Conservation (phyloP, 495 filamentous ascomycete species). For the Xylaria bambusicola region DNA sequence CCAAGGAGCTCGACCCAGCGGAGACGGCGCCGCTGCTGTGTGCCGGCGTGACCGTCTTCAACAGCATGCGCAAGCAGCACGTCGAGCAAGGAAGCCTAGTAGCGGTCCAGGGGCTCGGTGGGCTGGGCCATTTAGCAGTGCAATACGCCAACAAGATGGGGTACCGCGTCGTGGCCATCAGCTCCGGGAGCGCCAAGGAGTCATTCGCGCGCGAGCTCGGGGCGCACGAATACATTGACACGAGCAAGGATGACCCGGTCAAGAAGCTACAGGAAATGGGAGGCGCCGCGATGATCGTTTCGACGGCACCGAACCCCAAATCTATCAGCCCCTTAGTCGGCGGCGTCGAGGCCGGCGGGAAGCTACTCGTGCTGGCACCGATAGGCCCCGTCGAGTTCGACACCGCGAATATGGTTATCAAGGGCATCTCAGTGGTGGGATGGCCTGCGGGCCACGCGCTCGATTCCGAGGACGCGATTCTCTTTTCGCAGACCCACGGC, state of each 20-base stretch:
- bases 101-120: slow-evolving; percentile 66
- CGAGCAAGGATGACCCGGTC: slow-evolving; percentile 52
- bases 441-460: slow-evolving; percentile 65
- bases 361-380: slow-evolving; percentile 60
- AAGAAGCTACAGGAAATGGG: slow-evolving; percentile 57
- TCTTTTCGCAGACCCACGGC: slow-evolving; percentile 57
- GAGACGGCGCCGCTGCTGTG: slow-evolving; percentile 69
- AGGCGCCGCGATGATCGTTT: slow-evolving; percentile 62
- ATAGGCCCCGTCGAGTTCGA: slow-evolving; percentile 56
- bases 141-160: slow-evolving; percentile 69
- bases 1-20: slow-evolving; percentile 56
- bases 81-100: slow-evolving; percentile 60
- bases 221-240: slow-evolving; percentile 69
- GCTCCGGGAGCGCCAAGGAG: slow-evolving; percentile 57
- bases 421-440: slow-evolving; percentile 57
- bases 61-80: slow-evolving; percentile 64
- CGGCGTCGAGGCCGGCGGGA: slow-evolving; percentile 58
- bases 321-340: slow-evolving; percentile 55
- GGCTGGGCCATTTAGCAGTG: slow-evolving; percentile 67
- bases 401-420: slow-evolving; percentile 47
- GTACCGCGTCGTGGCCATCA: slow-evolving; percentile 64
- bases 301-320: slow-evolving; percentile 62
- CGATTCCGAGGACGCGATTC: slow-evolving; percentile 67
- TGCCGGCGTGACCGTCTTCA: slow-evolving; percentile 74
- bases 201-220: slow-evolving; percentile 62